Evolutionary conservation across 108 stramenopile species (phyloP), one percentile per base, ranked within the genome.

Genomic region (Conticribra weissflogii): DNA sequence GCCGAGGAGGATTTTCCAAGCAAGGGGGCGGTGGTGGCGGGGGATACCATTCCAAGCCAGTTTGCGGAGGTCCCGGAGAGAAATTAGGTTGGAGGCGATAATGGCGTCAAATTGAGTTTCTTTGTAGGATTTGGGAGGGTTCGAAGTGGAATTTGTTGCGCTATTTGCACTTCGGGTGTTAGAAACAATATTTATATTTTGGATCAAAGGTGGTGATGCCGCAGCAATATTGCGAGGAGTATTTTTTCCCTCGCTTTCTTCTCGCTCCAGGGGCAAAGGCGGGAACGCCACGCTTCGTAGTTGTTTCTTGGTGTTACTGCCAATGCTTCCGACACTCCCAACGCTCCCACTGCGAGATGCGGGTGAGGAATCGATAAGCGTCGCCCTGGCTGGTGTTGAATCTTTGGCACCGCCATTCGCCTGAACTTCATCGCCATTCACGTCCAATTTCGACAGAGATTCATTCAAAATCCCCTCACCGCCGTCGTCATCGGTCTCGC

Each of bases 1-100:
- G 3, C 90, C 91, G 56, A 92, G 63, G 22, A 95, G 50, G 19
- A 95, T 76, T 68, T 92, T 92, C 94, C 94, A 95, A 17, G 74
- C 63, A 55, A 74, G 76, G 9, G 85, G 82, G 31, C 93, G 83
- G 54, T 81, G 74, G 48, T 88, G 79, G 9, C 77, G 67, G 44
- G 93, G 90, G 25, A 91, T 87, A 31, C 93, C 93, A 66, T 94
- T 94, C 93, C 93, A 94, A 1, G 75, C 73, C 33, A 94, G 50
- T 63, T 81, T 79, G 48, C 86, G 75, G 3, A 94, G 67, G 22
- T 91, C 87, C 23, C 78, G 64, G 53, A 94, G 67, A 53, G 83
- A 73, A 47, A 90, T 85, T 9, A 91, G 81, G 47, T 79, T 33
- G 25, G 79, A 72, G 49, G 53, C 31, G n/a, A 88, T 58, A 22